Conservation (phyloP, 495 filamentous ascomycete species). For the Elaphomyces granulatus region DNA sequence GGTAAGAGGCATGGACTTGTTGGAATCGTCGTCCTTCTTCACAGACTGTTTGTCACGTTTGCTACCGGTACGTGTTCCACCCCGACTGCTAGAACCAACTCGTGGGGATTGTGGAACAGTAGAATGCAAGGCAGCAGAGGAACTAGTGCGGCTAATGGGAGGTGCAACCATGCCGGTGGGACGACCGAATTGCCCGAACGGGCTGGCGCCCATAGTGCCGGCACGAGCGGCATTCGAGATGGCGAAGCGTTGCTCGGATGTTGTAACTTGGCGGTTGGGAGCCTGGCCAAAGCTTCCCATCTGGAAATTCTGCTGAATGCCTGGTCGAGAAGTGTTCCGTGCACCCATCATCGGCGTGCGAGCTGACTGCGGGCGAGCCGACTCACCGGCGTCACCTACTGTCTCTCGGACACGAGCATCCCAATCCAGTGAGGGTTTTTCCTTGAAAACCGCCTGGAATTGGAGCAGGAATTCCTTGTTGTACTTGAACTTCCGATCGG, state of each 20-base stretch:
- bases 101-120: conserved; percentile 40
- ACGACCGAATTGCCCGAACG: conserved; percentile 44
- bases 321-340: conserved; percentile 32
- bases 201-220: conserved; percentile 31
- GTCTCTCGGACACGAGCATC: conserved; percentile 68
- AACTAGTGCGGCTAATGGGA: conserved; percentile 38
- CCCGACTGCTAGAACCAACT: conserved; percentile 35
- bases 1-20: conserved; percentile 81
- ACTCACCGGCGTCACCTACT: conserved; percentile 60
- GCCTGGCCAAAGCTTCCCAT: conserved; percentile 53
- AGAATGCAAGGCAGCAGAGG: conserved; percentile 35
- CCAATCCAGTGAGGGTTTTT: conserved; percentile 90
- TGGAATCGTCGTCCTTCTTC: conserved; percentile 47
- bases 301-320: conserved; percentile 28
- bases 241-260: conserved; percentile 14
- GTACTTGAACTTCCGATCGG: conserved; percentile 81
- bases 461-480: conserved; percentile 93
- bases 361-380: conserved; percentile 54
- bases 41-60: conserved; percentile 44
- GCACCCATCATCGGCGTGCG: conserved; percentile 45
- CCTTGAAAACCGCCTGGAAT: conserved; percentile 85
- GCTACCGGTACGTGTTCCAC: conserved; percentile 38
- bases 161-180: conserved; percentile 40
- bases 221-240: conserved; percentile 20
- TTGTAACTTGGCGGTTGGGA: conserved; percentile 12